Evolutionary conservation across 768 basidiomycete genomes (phyloP).

Genomic region (Collybia sordida): DNA sequence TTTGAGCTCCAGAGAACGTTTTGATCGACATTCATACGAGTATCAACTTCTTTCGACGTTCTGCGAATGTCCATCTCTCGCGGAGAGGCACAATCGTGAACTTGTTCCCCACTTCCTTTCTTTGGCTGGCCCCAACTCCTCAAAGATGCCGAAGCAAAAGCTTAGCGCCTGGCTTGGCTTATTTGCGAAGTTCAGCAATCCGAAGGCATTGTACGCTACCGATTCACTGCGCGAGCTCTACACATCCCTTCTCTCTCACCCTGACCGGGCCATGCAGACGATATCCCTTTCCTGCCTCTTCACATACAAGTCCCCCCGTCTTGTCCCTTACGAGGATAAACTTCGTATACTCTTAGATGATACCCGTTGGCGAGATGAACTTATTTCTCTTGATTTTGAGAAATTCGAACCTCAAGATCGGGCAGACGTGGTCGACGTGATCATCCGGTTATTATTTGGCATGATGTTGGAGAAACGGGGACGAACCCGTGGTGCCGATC

Average conservation of each 20-base stretch:
- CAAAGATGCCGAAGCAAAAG: slow-evolving; percentile 56
- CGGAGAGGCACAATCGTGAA: slow-evolving; percentile 87
- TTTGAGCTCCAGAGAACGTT: slow-evolving; percentile 43
- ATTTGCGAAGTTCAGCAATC: slow-evolving; percentile 89
- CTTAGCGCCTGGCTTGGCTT: slow-evolving; percentile 79
- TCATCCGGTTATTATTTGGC: slow-evolving; percentile 83
- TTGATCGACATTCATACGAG: slow-evolving; percentile 79
- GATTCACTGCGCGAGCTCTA: slow-evolving; percentile 67
- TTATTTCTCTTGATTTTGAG: slow-evolving; percentile 69
- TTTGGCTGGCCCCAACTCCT: slow-evolving; percentile 37
- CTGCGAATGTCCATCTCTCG: slow-evolving; percentile 65
- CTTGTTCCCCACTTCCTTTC: slow-evolving; percentile 81
- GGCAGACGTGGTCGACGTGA: slow-evolving; percentile 61
- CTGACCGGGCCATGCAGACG: slow-evolving; percentile 76
- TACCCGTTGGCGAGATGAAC: slow-evolving; percentile 85
- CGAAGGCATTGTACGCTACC: slow-evolving; percentile 80
- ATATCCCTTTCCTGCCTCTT: slow-evolving; percentile 77
- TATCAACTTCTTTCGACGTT: slow-evolving; percentile 73
- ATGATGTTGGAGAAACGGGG: slow-evolving; percentile 82
- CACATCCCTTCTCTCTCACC: slow-evolving; percentile 75
- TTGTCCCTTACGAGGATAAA: slow-evolving; percentile 58
- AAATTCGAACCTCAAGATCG: slow-evolving; percentile 55
- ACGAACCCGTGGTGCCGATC: slow-evolving; percentile 61
- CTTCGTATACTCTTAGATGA: slow-evolving; percentile 78
- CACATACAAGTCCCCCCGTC: slow-evolving; percentile 72